Base-by-base conservation (phyloP, 257 asterid species). In the Verbascum thapsus region DNA sequence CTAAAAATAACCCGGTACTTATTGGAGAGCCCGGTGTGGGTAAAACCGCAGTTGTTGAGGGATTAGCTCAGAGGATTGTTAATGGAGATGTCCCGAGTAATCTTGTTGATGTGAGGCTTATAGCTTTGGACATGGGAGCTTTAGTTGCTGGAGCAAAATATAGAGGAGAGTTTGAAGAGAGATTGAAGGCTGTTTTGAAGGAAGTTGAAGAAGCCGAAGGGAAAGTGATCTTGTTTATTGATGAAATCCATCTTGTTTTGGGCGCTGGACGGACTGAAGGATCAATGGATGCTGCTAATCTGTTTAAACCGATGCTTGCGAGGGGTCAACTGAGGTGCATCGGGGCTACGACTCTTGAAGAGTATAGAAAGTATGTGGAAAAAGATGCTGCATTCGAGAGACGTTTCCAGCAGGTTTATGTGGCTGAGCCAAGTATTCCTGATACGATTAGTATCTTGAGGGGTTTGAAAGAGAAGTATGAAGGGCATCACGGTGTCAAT, bases 141-240 rank as follows among this genome's bases (percentile, higher is more conserved):
- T 16, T 86, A 67, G 38, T 86, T 6, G 95, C 91, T 0, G 95
- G 95, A 23, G 87, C 95, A 0, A 86, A 85, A n/a, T 85, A 85
- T n/a, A 74, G 94, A 59, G 90, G 94, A 8, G 94, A 83, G 58
- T 85, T 85, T 3, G 94, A 85, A 7, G 94, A 85, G 75, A 80
- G 94, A 30, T 13, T 85, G 78, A 85, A 85, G 69, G 63, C 87
- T 35, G 95, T 86, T 16, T 32, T 86, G 42, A 86, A 86, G 65
- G 89, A 86, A 70, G 91, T 86, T 8, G 95, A 84, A 72, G 95
- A 84, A 17, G 91, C 91, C 2, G 84, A 86, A 3, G 95, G 95
- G 47, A 85, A 85, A 67, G 90, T 85, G 55, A 78, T 85, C 6
- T 20, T 85, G 57, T 85, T 85, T 10, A 85, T 85, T 0, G 94